Evolutionary conservation across 768 basidiomycete genomes (phyloP).

Genomic region (Russula griseocarnosa): DNA sequence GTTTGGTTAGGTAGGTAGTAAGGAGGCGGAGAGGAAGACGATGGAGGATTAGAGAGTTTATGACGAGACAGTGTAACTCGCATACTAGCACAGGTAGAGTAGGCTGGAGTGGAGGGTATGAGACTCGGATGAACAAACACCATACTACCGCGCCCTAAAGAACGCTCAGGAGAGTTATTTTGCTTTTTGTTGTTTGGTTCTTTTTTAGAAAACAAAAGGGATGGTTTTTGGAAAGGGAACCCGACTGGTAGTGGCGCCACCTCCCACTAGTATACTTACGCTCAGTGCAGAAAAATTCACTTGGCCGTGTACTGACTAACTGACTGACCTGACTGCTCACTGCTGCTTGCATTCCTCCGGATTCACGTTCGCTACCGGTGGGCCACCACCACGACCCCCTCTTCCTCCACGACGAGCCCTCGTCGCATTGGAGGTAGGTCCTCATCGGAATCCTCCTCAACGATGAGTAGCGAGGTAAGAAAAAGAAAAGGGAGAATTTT

Average conservation of each 20-base stretch:
- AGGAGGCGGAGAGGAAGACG: not conserved
- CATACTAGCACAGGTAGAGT: conserved; percentile 17
- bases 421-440: conserved; percentile 57
- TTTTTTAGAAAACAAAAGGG: not conserved
- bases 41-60: conserved; percentile 5
- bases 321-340: conserved; percentile 38
- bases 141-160: conserved; percentile 6
- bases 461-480: conserved; percentile 18
- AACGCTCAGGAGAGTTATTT: not conserved
- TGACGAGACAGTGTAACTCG: not conserved
- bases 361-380: conserved; percentile 49
- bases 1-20: too few species aligned
- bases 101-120: conserved; percentile 12
- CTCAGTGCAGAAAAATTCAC: not conserved
- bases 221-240: not conserved
- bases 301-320: conserved; percentile 25
- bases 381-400: conserved; percentile 32
- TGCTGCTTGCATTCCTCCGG: conserved; percentile 93
- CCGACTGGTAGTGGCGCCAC: not conserved
- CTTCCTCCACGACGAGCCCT: conserved; percentile 36
- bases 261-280: not conserved
- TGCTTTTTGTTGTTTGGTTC: not conserved
- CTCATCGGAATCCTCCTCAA: conserved; percentile 62
- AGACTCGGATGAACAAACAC: not conserved
- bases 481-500: conserved; percentile 6